Evolutionary conservation across 352 stramenopile genomes (phyloP).

Genomic region (Phytophthora syringae): DNA sequence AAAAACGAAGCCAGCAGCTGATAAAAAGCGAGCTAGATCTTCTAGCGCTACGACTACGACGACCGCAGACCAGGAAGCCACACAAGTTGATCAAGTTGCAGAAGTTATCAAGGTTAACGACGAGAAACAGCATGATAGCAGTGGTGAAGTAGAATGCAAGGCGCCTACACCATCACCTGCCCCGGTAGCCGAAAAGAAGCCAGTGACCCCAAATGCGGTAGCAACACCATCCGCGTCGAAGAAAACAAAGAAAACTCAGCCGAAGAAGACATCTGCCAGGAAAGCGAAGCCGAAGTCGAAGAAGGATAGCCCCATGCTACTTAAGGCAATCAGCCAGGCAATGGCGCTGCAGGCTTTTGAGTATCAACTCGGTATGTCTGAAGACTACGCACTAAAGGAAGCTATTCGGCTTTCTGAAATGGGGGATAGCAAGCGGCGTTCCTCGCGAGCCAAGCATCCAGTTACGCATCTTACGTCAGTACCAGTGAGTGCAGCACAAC

Average conservation of each 20-base stretch:
- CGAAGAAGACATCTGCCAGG: constrained; percentile 11
- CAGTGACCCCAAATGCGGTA: not conserved
- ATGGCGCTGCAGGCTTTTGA: constrained; percentile 37
- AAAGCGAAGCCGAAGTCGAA: constrained; percentile 8
- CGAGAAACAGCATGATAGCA: not conserved
- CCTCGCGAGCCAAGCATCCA: constrained; percentile 15
- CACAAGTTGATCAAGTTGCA: not conserved
- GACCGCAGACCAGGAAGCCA: not conserved
- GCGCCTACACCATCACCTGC: not conserved
- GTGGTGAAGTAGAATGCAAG: constrained; percentile 7
- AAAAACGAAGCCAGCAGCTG: constrained; percentile 9
- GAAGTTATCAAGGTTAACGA: not conserved
- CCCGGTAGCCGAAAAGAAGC: not conserved
- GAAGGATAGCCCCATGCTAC: constrained; percentile 4
- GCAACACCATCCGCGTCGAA: not conserved
- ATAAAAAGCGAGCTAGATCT: constrained; percentile 22
- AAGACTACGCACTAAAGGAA: constrained; percentile 41
- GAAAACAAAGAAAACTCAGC: constrained; percentile 16
- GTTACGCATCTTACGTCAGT: constrained; percentile 5
- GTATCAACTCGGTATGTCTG: constrained; percentile 41
- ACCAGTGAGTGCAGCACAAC: not conserved
- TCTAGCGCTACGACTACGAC: not conserved
- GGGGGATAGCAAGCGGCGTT: constrained; percentile 9
- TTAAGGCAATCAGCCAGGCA: constrained; percentile 30
- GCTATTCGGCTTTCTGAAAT: constrained; percentile 41